A percentile compares a stretch with the other conserved stretches of the same genome.
Evolutionary conservation across 2,329 filamentous ascomycete species (phyloP).

Genomic region (Hypoxylon rubiginosum): DNA sequence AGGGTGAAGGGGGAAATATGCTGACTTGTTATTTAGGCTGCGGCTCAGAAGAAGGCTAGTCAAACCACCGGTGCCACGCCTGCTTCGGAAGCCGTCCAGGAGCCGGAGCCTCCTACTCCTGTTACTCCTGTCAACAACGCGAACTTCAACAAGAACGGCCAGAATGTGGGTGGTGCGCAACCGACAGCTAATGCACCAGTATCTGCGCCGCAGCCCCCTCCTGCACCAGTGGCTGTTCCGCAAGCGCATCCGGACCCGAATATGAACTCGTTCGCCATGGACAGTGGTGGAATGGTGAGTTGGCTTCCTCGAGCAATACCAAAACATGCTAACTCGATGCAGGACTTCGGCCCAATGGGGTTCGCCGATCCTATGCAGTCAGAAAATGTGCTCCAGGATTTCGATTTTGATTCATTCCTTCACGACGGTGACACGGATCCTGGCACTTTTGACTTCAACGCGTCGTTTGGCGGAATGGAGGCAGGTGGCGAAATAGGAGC

Average conservation of each 20-base stretch:
- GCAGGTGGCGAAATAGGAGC: slow-evolving; percentile 68
- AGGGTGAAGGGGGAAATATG: slow-evolving; percentile 23
- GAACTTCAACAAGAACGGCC: slow-evolving; percentile 64
- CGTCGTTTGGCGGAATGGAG: slow-evolving; percentile 68
- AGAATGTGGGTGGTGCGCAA: slow-evolving; percentile 56
- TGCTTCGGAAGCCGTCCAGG: slow-evolving; percentile 66
- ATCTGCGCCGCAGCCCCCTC: slow-evolving; percentile 58
- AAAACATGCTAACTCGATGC: slow-evolving; percentile 40
- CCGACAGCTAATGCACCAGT: slow-evolving; percentile 60
- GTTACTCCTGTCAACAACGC: slow-evolving; percentile 69
- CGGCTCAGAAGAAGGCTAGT: slow-evolving; percentile 73
- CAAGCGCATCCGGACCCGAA: slow-evolving; percentile 64
- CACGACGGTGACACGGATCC: slow-evolving; percentile 67
- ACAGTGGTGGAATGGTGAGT: slow-evolving; percentile 62
- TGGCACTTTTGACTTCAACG: slow-evolving; percentile 67
- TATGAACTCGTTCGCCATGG: slow-evolving; percentile 61
- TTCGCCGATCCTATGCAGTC: slow-evolving; percentile 68
- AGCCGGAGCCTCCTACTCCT: slow-evolving; percentile 71
- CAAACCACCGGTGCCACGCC: slow-evolving; percentile 69
- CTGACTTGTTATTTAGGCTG: slow-evolving; percentile 60
- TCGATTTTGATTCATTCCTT: slow-evolving; percentile 77
- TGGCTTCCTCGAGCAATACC: background rate
- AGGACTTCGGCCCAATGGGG: slow-evolving; percentile 65
- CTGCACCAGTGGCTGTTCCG: slow-evolving; percentile 60
- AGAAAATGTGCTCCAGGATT: slow-evolving; percentile 73